Base-by-base conservation (phyloP, 2,329 filamentous ascomycete species). In the Epichloe brachyelytri region DNA sequence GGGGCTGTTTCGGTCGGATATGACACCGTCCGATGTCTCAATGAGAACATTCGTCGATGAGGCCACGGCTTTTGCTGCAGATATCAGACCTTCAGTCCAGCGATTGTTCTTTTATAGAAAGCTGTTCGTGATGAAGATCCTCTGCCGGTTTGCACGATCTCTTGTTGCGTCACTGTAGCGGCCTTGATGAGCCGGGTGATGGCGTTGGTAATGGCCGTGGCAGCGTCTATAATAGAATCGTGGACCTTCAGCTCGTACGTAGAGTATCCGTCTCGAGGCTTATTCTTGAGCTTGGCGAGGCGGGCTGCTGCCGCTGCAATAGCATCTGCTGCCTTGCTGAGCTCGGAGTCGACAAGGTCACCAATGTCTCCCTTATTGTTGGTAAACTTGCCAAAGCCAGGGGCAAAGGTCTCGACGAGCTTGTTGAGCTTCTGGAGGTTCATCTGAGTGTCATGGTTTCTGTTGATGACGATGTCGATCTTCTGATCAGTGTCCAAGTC, bases 61-160 rank as follows among this genome's bases (percentile, higher is more conserved):
- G 3, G 93, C 93, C 17, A 98, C 93, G 1, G 93, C 93, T 72
- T 98, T 98, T 57, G 93, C 91, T 0, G 93, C 93, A 38, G 88
- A 95, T 64, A 98, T 96, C 54, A 98, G 81, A 46, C 93, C 93
- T 64, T 98, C 93, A 0, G 93, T 98, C 93, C 93, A 98, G 49
- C 93, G 82, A 71, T 97, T 98, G 78, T 98, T 96, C 76, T 97
- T 97, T 97, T 97, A 82, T 98, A 98, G 69, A 98, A 98, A 22
- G 90, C 89, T 2, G 90, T 94, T 52, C 84, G 80, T 43, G 88
- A 94, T 48, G 87, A 88, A 26, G 84, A 86, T 37, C 93, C 93
- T 19, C 87, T 84, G 7, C 93, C 93, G 56, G 95, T 88, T 57
- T 89, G 84, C 43, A 98, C 93, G 63, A 98, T 98, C 71, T 98